Percentiles rank a stretch among this genome's conserved stretches.
Evolutionary conservation across 768 basidiomycete species (phyloP).

Genomic region (Tricholoma furcatifolium): DNA sequence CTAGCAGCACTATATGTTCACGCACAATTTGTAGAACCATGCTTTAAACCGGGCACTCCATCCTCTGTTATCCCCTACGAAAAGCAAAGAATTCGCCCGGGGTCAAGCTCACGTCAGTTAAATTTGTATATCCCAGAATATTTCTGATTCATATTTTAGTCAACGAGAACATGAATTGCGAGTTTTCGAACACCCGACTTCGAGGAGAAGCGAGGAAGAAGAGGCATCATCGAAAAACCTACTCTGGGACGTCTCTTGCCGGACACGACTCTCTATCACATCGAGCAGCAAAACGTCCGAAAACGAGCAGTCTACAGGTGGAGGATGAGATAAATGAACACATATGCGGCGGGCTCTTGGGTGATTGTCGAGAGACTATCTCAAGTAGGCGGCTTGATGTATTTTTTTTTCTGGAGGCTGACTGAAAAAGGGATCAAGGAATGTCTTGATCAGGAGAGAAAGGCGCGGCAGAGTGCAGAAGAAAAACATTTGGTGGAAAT

Average conservation of each 20-base stretch:
- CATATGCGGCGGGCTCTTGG: not conserved
- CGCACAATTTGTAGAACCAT: not conserved
- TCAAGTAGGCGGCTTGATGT: not conserved
- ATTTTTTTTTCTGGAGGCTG: not conserved
- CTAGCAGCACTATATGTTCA: not conserved
- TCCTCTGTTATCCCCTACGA: not conserved
- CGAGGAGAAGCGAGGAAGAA: not conserved
- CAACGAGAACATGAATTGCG: constrained; percentile 3
- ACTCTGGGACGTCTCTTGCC: not conserved
- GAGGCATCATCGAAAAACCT: not conserved
- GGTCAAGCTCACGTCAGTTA: constrained; percentile 7
- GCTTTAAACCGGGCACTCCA: constrained; percentile 1
- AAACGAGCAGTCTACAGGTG: not conserved
- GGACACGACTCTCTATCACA: not conserved
- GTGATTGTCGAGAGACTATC: not conserved
- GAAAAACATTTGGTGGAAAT: constrained; percentile 13
- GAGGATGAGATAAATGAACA: not conserved
- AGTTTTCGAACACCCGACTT: not conserved
- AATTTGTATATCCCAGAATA: not conserved
- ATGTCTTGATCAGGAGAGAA: constrained; percentile 12
- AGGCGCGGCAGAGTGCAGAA: constrained; percentile 13
- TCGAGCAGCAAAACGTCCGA: not conserved
- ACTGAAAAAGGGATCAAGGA: constrained; percentile 7
- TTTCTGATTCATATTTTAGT: not conserved
- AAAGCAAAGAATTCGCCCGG: constrained; percentile 3